These are phyloP conservation scores for Neonectria faginata DNA, from an alignment of 2,329 filamentous ascomycete genomes.

Conservation along the genomic window DNA sequence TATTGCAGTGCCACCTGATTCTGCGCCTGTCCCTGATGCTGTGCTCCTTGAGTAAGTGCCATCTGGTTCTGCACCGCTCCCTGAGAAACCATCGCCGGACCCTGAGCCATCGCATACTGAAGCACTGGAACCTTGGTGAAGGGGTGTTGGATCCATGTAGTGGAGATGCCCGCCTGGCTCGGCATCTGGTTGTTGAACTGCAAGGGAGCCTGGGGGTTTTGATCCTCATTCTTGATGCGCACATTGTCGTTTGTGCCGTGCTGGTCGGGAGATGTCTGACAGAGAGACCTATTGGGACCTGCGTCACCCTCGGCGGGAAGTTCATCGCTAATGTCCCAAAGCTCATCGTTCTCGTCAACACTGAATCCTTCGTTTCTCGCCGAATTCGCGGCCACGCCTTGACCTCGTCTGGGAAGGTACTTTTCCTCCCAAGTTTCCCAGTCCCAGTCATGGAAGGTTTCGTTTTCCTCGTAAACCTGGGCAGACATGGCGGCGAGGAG, in stretches of 20 bases:
- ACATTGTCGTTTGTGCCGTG: neutral
- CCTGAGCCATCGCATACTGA: neutral
- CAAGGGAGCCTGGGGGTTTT: neutral
- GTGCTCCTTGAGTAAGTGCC: neutral
- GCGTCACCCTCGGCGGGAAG: neutral
- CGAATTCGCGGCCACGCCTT: neutral
- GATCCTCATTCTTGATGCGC: no score
- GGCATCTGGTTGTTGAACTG: neutral
- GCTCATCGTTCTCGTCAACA: neutral
- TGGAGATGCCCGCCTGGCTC: no score
- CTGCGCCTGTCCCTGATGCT: neutral
- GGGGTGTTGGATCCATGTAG: neutral
- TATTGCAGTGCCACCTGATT: neutral
- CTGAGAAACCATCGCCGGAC: neutral
- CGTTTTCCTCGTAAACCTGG: neutral
- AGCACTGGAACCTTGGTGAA: neutral
- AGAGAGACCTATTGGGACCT: neutral
- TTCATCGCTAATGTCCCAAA: neutral
- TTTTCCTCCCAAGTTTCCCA: neutral
- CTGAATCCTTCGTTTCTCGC: neutral
- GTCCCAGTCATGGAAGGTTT: neutral
- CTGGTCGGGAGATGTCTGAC: neutral
- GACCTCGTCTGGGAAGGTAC: no score
- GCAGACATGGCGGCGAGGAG: slow-evolving; percentile 18
- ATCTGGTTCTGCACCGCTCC: neutral